These are phyloP conservation scores for Venturia asperata DNA, from an alignment of 2,329 filamentous ascomycete species.

Conservation along the genomic window DNA sequence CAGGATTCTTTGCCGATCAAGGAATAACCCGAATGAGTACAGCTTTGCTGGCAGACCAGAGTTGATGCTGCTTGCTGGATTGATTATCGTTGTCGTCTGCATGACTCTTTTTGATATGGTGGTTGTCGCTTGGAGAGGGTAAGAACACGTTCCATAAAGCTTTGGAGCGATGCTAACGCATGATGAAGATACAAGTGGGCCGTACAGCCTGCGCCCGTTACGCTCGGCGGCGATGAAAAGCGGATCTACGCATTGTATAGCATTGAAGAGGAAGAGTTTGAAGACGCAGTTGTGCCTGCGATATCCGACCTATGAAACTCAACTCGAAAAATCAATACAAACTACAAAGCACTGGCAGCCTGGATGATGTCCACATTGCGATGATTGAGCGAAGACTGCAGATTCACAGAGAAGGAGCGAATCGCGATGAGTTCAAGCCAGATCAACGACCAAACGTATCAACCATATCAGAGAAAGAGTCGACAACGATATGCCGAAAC, in stretches of 20 bases:
- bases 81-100: constrained; percentile 9
- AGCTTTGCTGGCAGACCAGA: constrained; percentile 6
- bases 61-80: neutral
- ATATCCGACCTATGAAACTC: constrained; percentile 1
- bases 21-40: neutral
- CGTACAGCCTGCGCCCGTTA: neutral
- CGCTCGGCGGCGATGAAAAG: constrained; percentile 8
- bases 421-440: neutral
- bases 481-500: neutral
- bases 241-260: constrained; percentile 2
- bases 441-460: neutral
- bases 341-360: neutral
- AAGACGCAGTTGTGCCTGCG: neutral
- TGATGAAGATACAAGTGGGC: neutral
- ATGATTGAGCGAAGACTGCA: neutral
- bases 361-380: neutral
- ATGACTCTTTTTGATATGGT: constrained; percentile 12
- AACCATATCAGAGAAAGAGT: neutral
- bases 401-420: neutral
- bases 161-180: neutral
- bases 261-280: constrained; percentile 2
- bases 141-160: neutral
- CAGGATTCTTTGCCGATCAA: constrained; percentile 15
- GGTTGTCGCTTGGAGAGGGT: constrained; percentile 11
- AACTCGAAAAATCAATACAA: neutral